phyloP scores from a whole-genome alignment of 2,329 filamentous ascomycete species.

The Dothistroma septosporum region DNA sequence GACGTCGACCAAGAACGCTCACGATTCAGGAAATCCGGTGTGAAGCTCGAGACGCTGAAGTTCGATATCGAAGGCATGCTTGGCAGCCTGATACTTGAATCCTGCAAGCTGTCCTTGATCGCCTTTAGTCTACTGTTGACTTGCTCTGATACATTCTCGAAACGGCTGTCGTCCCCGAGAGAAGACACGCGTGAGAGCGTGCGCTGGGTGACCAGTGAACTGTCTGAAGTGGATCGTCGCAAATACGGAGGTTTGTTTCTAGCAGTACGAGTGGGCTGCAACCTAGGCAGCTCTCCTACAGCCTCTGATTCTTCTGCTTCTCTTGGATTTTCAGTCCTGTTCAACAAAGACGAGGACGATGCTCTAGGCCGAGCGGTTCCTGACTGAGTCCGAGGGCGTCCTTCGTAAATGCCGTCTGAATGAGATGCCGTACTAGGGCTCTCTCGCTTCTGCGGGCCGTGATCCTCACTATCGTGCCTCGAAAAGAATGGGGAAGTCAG shows the following conservation, averaged over 20 bases:
- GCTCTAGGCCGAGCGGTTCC: neutral
- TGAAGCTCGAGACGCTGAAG: slow-evolving; percentile 27
- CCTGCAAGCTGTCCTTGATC: slow-evolving; percentile 80
- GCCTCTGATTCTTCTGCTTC: slow-evolving; percentile 21
- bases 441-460: neutral
- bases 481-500: slow-evolving; percentile 27
- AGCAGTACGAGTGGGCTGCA: slow-evolving; percentile 16
- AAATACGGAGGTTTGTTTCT: slow-evolving; percentile 35
- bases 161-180: slow-evolving; percentile 76
- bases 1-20: slow-evolving; percentile 24
- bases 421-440: neutral
- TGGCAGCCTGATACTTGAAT: slow-evolving; percentile 68
- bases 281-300: slow-evolving; percentile 20
- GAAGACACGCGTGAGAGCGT: slow-evolving; percentile 75
- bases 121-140: slow-evolving; percentile 88
- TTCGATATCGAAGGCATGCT: slow-evolving; percentile 50
- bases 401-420: neutral
- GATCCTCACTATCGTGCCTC: slow-evolving; percentile 4
- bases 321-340: slow-evolving; percentile 2
- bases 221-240: slow-evolving; percentile 66
- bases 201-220: slow-evolving; percentile 69
- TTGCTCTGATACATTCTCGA: slow-evolving; percentile 74
- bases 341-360: slow-evolving; percentile 1
- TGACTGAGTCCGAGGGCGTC: neutral
- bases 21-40: slow-evolving; percentile 30